Base-by-base conservation (phyloP, 164 flowering plant genomes). In the Tinospora cordifolia region DNA sequence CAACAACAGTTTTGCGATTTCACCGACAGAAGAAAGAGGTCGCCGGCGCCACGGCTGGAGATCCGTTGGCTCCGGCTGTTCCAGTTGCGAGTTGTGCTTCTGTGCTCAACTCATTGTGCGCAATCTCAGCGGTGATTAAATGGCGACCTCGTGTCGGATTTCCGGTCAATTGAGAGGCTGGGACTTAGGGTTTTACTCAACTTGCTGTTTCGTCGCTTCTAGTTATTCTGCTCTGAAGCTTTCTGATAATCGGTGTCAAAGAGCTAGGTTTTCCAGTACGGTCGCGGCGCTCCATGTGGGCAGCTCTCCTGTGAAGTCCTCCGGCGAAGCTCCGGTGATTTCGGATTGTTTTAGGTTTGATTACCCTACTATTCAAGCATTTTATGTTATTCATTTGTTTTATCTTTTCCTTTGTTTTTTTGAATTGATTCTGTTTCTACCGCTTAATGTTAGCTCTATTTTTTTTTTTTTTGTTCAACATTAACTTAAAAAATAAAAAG, bases 331-430 rank as follows among this genome's bases (percentile, higher is more conserved):
- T 63, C 57, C 69, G 13, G 63, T 49, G 4, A 38, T 68, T 24
- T 40, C 63, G 0, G 75, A 73, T 8, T 68, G 71, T 49, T 73
- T 69, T 57, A 69, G 76, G 76, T 74, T 63, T 10, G 27, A 44
- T 57, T 57, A 27, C 30, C 15, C 12, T n/a, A 8, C 22, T 30
- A 22, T 25, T 54, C 24, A 54, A 54, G 10, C 8, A 24, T 19
- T 44, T 19, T 8, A 7, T 62, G 15, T 58, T 7, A 27, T 62
- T 22, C 1, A 26, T 49, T n/a, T 19, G 17, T 44, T 59, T 69
- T 15, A n/a, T 3, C 0, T n/a, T 59, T 8, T 24, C 36, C 12
- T 59, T 22, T 51, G 63, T 34, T 30, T 57, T 30, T 13, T 57
- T 4, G 9, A 14, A 10, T 65, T 65, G 68, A 21, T 65, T 65